Percentiles rank a stretch among this genome's conserved stretches.
phyloP scores from a whole-genome alignment of 768 basidiomycete species.

The Pleurotus eryngii region DNA sequence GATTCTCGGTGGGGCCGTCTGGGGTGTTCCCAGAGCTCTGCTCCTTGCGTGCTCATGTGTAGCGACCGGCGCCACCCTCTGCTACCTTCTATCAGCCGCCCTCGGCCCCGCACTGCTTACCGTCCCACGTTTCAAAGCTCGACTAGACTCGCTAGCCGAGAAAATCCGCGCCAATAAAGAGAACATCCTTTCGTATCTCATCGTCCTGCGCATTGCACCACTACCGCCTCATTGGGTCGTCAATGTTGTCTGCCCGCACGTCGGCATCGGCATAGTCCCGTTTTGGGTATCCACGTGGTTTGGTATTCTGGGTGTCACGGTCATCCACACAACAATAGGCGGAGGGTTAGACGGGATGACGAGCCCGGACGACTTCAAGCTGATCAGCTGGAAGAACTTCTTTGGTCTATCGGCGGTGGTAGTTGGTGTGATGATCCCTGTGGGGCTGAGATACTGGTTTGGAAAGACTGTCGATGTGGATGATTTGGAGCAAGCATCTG shows the following conservation, averaged over 20 bases:
- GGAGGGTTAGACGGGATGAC: constrained; percentile 95
- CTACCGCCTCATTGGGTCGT: constrained; percentile 97
- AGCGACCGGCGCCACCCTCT: constrained; percentile 85
- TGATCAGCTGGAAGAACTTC: constrained; percentile 91
- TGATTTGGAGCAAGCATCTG: constrained; percentile 31
- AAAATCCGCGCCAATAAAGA: constrained; percentile 78
- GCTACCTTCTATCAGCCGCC: constrained; percentile 89
- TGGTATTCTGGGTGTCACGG: constrained; percentile 85
- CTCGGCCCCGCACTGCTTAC: constrained; percentile 90
- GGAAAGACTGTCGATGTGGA: constrained; percentile 47
- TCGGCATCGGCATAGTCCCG: constrained; percentile 78
- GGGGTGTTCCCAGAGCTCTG: constrained; percentile 84
- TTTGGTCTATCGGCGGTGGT: constrained; percentile 81
- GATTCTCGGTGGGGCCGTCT: constrained; percentile 93
- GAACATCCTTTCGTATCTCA: constrained; percentile 88
- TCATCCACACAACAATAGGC: constrained; percentile 95
- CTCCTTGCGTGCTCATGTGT: constrained; percentile 92
- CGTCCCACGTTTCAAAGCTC: constrained; percentile 79
- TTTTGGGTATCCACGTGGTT: constrained; percentile 93
- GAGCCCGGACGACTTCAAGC: constrained; percentile 86
- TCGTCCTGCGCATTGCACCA: constrained; percentile 92
- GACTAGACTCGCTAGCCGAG: constrained; percentile 76
- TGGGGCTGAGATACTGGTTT: constrained; percentile 84
- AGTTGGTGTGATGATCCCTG: constrained; percentile 90
- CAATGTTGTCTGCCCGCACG: constrained; percentile 88